Evolutionary conservation across 352 stramenopile genomes (phyloP), one percentile per base, ranked within the genome.

Genomic region (Phytophthora lateralis): DNA sequence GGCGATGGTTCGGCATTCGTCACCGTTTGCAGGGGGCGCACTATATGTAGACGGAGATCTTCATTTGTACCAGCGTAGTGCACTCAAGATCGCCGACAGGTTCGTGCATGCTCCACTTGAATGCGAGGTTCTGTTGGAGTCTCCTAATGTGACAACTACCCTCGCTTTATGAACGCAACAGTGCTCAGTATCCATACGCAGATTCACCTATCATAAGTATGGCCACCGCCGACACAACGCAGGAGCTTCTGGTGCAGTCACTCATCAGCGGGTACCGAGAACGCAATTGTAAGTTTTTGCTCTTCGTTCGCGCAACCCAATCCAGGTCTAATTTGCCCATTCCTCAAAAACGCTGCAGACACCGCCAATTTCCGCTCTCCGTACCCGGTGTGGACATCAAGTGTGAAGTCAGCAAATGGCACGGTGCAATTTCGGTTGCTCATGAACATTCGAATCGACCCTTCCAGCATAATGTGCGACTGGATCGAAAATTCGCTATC

Each of bases 11-110:
- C 72, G 63, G 5, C 57, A 82, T 53, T 65, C 66, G 7, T 87
- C 71, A 11, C 55, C 64, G 15, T 46, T 89, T 17, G 49, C 71
- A 11, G 78, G 72, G 7, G 48, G 64, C 9, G 56, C 61, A 12
- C 55, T 93, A 1, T 45, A 64, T 37, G 70, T 77, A 27, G 84
- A 91, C 20, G 87, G 87, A 9, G 78, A 93, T 24, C 63, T 90
- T n/a, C n/a, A 60, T 1, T 65, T 93, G 3, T 27, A 78, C 24
- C 81, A 90, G 58, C 71, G 77, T 15, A 60, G 46, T 34, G 67
- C 80, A 3, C 41, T 90, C 6, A 69, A 71, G 6, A 63, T 92
- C 45, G 85, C 52, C 6, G 43, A 75, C 21, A 73, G 35, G 75
- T 90, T 53, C 26, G 66, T 69, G 41, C 3, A 17, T 43, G 21